These are phyloP conservation scores for Trichosporon ovoides DNA, from an alignment of 1,284 basidiomycete species.

Conservation along the genomic window DNA sequence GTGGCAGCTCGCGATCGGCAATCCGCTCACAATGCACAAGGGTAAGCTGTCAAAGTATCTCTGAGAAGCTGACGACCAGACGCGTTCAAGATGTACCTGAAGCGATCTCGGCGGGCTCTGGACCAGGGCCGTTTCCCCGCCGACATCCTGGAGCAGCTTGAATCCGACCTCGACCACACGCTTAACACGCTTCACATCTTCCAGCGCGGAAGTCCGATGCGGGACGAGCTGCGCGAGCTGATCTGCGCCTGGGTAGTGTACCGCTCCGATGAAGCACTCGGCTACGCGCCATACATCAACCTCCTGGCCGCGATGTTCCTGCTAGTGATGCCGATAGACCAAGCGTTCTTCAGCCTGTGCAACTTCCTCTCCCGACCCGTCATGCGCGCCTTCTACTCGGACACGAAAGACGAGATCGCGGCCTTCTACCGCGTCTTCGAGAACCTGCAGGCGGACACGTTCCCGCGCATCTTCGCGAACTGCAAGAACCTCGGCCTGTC, in stretches of 20 bases:
- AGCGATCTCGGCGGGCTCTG: slow-evolving; percentile 68
- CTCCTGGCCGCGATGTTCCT: slow-evolving; percentile 79
- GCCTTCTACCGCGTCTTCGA: slow-evolving; percentile 50
- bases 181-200: slow-evolving; percentile 82
- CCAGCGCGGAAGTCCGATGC: slow-evolving; percentile 71
- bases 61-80: slow-evolving; percentile 52
- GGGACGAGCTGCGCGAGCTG: slow-evolving; percentile 79
- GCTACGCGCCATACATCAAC: slow-evolving; percentile 57
- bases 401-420: slow-evolving; percentile 74
- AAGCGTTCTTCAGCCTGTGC: slow-evolving; percentile 77
- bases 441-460: slow-evolving; percentile 50
- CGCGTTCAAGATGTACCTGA: slow-evolving; percentile 65
- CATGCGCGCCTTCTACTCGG: slow-evolving; percentile 77
- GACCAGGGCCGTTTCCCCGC: slow-evolving; percentile 67
- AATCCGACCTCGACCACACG: slow-evolving; percentile 72
- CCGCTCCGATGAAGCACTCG: slow-evolving; percentile 77
- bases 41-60: slow-evolving; percentile 58
- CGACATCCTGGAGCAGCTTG: slow-evolving; percentile 64
- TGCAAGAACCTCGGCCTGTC: slow-evolving; percentile 66
- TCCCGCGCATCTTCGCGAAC: slow-evolving; percentile 96
- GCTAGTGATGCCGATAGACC: slow-evolving; percentile 68
- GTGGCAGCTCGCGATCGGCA: slow-evolving; percentile 86
- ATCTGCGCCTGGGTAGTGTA: slow-evolving; percentile 87
- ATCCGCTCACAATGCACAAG: slow-evolving; percentile 78
- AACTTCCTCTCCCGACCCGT: slow-evolving; percentile 84